Conservation (phyloP, 2,329 filamentous ascomycete species). For the Ramichloridium luteum region DNA sequence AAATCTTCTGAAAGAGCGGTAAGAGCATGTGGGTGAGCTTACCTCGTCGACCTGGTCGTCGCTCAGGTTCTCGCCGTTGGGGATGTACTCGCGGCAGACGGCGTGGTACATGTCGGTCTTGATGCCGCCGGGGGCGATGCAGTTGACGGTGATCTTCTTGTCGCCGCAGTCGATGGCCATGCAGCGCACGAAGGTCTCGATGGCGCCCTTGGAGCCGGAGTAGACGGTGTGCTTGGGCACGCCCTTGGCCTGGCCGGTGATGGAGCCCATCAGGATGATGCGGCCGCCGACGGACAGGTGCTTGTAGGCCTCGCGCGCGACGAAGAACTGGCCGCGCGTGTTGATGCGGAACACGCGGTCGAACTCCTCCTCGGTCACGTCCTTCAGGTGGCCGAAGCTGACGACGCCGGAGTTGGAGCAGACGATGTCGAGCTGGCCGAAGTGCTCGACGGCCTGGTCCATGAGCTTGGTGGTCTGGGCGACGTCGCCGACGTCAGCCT, state of each 20-base stretch:
- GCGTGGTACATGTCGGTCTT: constrained; percentile 50
- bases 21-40: constrained; percentile 10
- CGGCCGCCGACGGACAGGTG: constrained; percentile 39
- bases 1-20: neutral
- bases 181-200: constrained; percentile 43
- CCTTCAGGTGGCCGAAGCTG: constrained; percentile 41
- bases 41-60: constrained; percentile 47
- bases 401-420: constrained; percentile 55
- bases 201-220: constrained; percentile 42
- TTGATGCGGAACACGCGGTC: constrained; percentile 50
- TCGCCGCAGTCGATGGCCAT: constrained; percentile 43
- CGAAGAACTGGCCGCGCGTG: constrained; percentile 52
- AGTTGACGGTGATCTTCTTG: constrained; percentile 48
- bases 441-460: constrained; percentile 48
- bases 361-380: constrained; percentile 43
- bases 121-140: constrained; percentile 45
- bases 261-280: constrained; percentile 45
- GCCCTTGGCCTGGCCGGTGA: constrained; percentile 45
- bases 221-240: constrained; percentile 43
- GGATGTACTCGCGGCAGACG: constrained; percentile 53
- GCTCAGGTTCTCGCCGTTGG: constrained; percentile 41
- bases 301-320: constrained; percentile 45
- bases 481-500: constrained; percentile 56
- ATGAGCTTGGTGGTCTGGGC: constrained; percentile 52
- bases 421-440: constrained; percentile 57